Percentiles rank a stretch among this genome's conserved stretches.
Conservation (phyloP, 495 filamentous ascomycete species). For the Neurospora sp. region DNA sequence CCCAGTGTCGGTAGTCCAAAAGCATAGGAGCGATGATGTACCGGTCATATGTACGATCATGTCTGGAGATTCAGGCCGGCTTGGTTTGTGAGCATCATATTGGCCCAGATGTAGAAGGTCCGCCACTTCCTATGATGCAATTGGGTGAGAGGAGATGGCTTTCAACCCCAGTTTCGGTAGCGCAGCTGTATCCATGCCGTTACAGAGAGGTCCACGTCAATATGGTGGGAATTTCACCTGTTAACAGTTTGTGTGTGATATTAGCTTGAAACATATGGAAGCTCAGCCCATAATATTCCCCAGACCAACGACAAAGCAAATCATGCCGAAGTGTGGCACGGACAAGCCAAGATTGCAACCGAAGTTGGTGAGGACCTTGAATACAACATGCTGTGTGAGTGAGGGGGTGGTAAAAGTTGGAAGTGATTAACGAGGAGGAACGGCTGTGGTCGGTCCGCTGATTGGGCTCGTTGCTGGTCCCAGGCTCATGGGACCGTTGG, state of each 20-base stretch:
- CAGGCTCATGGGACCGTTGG: slow-evolving; percentile 7
- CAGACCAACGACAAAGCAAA: not conserved
- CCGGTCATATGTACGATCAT: not conserved
- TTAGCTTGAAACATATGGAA: not conserved
- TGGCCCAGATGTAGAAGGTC: not conserved
- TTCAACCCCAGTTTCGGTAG: not conserved
- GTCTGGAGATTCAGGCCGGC: not conserved
- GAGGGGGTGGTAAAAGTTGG: not conserved
- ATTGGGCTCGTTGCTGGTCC: slow-evolving; percentile 2
- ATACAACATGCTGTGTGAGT: not conserved
- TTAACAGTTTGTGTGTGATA: not conserved
- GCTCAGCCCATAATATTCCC: not conserved
- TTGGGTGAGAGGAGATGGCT: not conserved
- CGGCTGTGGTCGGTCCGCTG: not conserved
- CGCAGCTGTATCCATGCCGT: not conserved
- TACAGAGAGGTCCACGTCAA: not conserved
- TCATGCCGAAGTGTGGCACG: not conserved
- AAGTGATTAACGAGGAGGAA: not conserved
- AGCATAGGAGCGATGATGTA: not conserved
- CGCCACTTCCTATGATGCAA: not conserved
- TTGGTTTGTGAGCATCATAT: not conserved
- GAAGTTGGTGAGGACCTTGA: not conserved
- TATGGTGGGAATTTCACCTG: not conserved
- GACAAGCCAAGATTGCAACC: not conserved
- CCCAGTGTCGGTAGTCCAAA: not conserved